These are phyloP conservation scores for Calonectria honghensis DNA, from an alignment of 2,329 filamentous ascomycete genomes.

Conservation along the genomic window DNA sequence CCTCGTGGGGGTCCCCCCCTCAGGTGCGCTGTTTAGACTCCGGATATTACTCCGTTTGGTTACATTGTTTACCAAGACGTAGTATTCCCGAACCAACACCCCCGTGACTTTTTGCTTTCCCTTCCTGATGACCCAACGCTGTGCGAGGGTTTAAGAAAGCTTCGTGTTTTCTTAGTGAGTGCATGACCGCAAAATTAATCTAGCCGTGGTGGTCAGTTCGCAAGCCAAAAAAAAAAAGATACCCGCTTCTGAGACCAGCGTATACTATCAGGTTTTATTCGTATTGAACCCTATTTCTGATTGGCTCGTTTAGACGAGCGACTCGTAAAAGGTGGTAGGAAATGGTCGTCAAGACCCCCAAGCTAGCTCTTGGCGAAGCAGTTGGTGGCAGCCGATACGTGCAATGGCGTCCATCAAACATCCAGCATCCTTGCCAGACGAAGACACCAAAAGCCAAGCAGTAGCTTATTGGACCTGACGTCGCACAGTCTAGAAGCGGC, in stretches of 20 bases:
- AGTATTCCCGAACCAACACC: constrained; percentile 9
- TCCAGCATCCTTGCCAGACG: constrained; percentile 8
- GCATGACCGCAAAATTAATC: neutral
- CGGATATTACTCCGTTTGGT: constrained; percentile 27
- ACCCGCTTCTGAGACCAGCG: constrained; percentile 6
- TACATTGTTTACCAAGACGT: constrained; percentile 18
- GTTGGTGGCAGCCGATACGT: constrained; percentile 3
- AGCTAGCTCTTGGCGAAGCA: constrained; percentile 3
- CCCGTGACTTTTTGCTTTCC: neutral
- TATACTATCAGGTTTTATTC: constrained; percentile 24
- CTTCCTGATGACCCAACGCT: neutral
- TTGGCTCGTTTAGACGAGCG: constrained; percentile 9
- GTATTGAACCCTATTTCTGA: constrained; percentile 17
- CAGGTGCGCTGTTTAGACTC: constrained; percentile 10
- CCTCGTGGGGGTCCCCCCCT: constrained; percentile 15
- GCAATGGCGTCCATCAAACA: constrained; percentile 16
- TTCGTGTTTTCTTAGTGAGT: neutral
- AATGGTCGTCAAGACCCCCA: neutral
- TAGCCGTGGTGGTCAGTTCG: constrained; percentile 10
- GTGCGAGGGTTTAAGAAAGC: constrained; percentile 8
- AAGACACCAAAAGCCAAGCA: neutral
- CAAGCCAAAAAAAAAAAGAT: neutral
- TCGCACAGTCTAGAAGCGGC: neutral
- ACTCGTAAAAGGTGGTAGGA: constrained; percentile 9
- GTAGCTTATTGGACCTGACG: neutral